Evolutionary conservation across 768 basidiomycete genomes (phyloP).

Genomic region (Lactarius evosmus): DNA sequence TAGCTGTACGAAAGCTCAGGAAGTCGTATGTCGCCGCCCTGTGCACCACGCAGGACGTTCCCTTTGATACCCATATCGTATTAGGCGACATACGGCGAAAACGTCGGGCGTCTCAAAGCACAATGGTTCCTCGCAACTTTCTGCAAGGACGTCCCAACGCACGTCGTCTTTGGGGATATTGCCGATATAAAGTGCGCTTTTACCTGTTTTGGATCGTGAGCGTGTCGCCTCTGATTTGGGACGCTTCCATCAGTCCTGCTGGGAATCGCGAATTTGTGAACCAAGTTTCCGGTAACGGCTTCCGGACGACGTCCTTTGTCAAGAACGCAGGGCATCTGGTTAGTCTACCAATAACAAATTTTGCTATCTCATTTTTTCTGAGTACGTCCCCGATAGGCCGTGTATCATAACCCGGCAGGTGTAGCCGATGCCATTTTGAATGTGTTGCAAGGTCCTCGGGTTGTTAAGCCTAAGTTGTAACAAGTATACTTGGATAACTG

Average conservation of each 20-base stretch:
- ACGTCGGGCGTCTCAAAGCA: background rate
- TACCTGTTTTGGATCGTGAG: background rate
- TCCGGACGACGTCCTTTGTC: slow-evolving; percentile 17
- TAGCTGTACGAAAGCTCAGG: slow-evolving; percentile 46
- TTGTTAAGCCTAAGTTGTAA: slow-evolving; percentile 12
- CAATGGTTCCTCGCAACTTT: slow-evolving; percentile 19
- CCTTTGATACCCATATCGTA: background rate
- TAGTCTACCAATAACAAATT: background rate
- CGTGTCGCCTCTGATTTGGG: background rate
- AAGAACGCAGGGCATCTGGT: slow-evolving; percentile 25
- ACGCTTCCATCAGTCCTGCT: slow-evolving; percentile 2
- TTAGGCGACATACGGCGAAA: slow-evolving; percentile 20
- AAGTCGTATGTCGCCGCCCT: slow-evolving; percentile 33
- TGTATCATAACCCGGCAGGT: slow-evolving; percentile 19
- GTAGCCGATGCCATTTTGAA: slow-evolving; percentile 15
- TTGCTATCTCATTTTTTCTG: background rate
- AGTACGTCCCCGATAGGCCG: slow-evolving; percentile 4
- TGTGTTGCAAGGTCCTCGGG: background rate
- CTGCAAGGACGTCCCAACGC: slow-evolving; percentile 24
- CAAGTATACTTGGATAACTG: background rate
- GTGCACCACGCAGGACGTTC: background rate
- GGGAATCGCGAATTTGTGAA: slow-evolving; percentile 13
- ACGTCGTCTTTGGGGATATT: slow-evolving; percentile 23
- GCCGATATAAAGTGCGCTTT: slow-evolving; percentile 20
- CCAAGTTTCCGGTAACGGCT: slow-evolving; percentile 4